A percentile compares a stretch with the other conserved stretches of the same genome.
Conservation (phyloP, 2,329 filamentous ascomycete genomes). For the Sclerotiophoma versabilis region DNA sequence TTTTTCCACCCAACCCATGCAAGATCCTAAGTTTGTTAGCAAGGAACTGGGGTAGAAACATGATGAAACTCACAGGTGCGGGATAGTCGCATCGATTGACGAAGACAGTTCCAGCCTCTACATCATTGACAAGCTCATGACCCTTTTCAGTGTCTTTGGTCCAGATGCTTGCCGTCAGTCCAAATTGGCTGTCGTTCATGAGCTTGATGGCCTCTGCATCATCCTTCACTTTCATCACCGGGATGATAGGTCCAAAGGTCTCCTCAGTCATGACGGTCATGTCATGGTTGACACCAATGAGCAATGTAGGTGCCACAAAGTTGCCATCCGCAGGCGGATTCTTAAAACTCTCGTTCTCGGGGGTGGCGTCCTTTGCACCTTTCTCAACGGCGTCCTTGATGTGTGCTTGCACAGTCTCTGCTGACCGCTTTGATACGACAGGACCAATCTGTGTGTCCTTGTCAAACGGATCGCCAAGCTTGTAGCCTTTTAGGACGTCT, state of each 20-base stretch:
- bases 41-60: neutral
- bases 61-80: slow-evolving; percentile 73
- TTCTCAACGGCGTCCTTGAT: slow-evolving; percentile 82
- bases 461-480: slow-evolving; percentile 85
- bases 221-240: slow-evolving; percentile 82
- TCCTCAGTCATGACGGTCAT: slow-evolving; percentile 94
- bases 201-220: slow-evolving; percentile 82
- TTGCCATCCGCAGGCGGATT: slow-evolving; percentile 80
- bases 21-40: slow-evolving; percentile 68
- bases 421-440: slow-evolving; percentile 82
- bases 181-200: slow-evolving; percentile 96
- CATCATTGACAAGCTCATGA: slow-evolving; percentile 76
- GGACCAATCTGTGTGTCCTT: slow-evolving; percentile 83
- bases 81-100: slow-evolving; percentile 95
- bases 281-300: slow-evolving; percentile 78
- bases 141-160: slow-evolving; percentile 83
- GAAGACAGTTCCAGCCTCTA: slow-evolving; percentile 95
- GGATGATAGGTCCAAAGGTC: slow-evolving; percentile 92
- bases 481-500: slow-evolving; percentile 78
- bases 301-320: slow-evolving; percentile 84
- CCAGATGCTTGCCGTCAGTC: slow-evolving; percentile 96
- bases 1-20: slow-evolving; percentile 99
- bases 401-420: slow-evolving; percentile 77
- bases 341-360: slow-evolving; percentile 78
- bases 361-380: slow-evolving; percentile 84